Percentiles rank a stretch among this genome's conserved stretches.
These are phyloP conservation scores for Chlamydomonas applanata DNA, from an alignment of 139 green algal genomes.

Conservation along the genomic window DNA sequence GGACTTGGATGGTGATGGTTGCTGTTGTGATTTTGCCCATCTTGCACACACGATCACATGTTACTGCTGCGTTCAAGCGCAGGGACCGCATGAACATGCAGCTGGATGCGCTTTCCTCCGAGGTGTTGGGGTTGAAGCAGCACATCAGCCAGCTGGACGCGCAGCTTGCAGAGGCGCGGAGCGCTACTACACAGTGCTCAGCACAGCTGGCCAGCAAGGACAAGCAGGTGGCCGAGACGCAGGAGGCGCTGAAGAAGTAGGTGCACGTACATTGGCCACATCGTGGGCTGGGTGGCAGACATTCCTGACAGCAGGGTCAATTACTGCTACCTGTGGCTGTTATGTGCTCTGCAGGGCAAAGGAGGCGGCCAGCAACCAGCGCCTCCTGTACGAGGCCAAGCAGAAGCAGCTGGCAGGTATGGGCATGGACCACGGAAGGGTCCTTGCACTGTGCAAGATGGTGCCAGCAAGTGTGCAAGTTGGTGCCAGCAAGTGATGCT, in stretches of 20 bases:
- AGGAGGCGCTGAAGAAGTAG: too few species aligned
- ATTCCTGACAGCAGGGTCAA: too few species aligned
- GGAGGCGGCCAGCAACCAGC: conserved; percentile 5
- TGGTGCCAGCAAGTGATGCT: background rate
- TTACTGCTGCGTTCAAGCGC: background rate
- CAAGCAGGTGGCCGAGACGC: too few species aligned
- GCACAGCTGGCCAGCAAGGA: too few species aligned
- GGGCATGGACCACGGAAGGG: background rate
- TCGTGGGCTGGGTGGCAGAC: too few species aligned
- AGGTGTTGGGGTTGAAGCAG: background rate
- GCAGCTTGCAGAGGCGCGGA: too few species aligned
- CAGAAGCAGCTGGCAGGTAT: conserved; percentile 25
- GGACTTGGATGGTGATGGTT: background rate
- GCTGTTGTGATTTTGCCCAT: too few species aligned
- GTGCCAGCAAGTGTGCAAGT: background rate
- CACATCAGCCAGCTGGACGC: background rate
- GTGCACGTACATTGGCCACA: too few species aligned
- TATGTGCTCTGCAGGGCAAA: conserved; percentile 17
- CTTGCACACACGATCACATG: too few species aligned
- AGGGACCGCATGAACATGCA: background rate
- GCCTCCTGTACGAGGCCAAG: conserved; percentile 3
- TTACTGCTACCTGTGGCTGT: too few species aligned
- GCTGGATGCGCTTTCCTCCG: background rate
- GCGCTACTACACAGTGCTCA: too few species aligned
- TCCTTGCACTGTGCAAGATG: background rate